These are phyloP conservation scores for Paradendryphiella salina DNA, from an alignment of 2,329 filamentous ascomycete genomes.

Conservation along the genomic window DNA sequence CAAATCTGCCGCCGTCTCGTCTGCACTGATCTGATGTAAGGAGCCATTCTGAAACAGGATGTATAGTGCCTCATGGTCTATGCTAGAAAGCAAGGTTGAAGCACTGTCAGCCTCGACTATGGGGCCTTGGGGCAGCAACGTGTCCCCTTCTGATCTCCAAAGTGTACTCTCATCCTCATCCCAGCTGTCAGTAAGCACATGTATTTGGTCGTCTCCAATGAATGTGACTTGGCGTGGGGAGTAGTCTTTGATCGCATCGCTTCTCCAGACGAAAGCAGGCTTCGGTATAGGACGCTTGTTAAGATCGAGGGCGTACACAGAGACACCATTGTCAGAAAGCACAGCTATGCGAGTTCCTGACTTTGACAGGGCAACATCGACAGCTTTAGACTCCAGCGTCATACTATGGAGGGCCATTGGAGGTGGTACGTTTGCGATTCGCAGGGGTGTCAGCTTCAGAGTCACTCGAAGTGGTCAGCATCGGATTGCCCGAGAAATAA, in stretches of 20 bases:
- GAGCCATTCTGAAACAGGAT: slow-evolving; percentile 31
- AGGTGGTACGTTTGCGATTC: slow-evolving; percentile 82
- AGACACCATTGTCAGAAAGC: slow-evolving; percentile 67
- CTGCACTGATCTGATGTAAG: slow-evolving; percentile 20
- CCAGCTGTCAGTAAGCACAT: slow-evolving; percentile 43
- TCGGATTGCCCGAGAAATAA: slow-evolving; percentile 4
- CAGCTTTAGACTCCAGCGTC: slow-evolving; percentile 61
- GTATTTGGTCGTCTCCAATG: slow-evolving; percentile 44
- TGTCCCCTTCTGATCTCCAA: slow-evolving; percentile 32
- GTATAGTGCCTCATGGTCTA: slow-evolving; percentile 30
- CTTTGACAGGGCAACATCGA: slow-evolving; percentile 72
- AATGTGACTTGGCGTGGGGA: slow-evolving; percentile 55
- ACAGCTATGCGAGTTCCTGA: slow-evolving; percentile 62
- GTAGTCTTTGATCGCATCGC: slow-evolving; percentile 17
- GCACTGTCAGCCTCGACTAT: slow-evolving; percentile 29
- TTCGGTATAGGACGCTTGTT: slow-evolving; percentile 56
- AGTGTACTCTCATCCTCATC: slow-evolving; percentile 35
- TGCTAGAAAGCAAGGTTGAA: slow-evolving; percentile 29
- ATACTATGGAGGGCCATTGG: slow-evolving; percentile 88
- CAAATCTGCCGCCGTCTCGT: slow-evolving; percentile 16
- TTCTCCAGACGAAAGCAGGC: slow-evolving; percentile 50
- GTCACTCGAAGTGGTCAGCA: slow-evolving; percentile 47
- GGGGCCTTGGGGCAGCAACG: slow-evolving; percentile 26
- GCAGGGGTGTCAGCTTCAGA: slow-evolving; percentile 83
- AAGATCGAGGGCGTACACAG: slow-evolving; percentile 70